Conservation (phyloP, 1,284 basidiomycete species). For the Boletus sp. region DNA sequence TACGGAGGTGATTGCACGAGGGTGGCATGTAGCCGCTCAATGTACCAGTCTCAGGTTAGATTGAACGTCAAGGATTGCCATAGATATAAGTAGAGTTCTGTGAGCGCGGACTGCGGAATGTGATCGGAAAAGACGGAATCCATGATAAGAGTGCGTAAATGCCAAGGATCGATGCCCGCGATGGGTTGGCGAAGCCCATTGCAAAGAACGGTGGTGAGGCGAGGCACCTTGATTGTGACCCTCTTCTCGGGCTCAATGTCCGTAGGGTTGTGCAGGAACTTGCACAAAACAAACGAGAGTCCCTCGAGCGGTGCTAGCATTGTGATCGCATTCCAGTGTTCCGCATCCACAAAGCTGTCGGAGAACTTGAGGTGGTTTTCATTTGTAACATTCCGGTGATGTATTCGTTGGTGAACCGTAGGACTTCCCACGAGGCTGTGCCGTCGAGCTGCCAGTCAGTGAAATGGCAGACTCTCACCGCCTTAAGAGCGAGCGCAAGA, state of each 20-base stretch:
- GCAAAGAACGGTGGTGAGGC: no score
- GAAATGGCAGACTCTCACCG: slow-evolving; percentile 17
- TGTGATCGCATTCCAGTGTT: slow-evolving; percentile 17
- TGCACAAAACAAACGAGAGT: slow-evolving; percentile 10
- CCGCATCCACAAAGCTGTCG: slow-evolving; percentile 1
- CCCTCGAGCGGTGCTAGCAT: slow-evolving; percentile 12
- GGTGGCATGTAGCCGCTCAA: background rate
- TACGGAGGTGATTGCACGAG: slow-evolving; percentile 1
- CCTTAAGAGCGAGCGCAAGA: slow-evolving; percentile 18
- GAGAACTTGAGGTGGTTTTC: slow-evolving; percentile 20
- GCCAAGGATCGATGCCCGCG: slow-evolving; percentile 4
- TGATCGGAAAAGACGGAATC: background rate
- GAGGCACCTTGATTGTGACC: slow-evolving; percentile 10
- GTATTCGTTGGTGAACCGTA: background rate
- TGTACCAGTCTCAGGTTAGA: no score
- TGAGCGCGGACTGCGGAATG: no score
- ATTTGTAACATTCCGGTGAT: slow-evolving; percentile 15
- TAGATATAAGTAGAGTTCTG: no score
- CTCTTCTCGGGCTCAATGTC: background rate
- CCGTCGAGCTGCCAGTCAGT: background rate
- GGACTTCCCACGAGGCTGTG: background rate
- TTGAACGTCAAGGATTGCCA: no score
- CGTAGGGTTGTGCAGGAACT: background rate
- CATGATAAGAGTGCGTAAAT: background rate
- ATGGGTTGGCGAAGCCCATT: background rate